Conservation (phyloP, 73 alveolate species). For the Paramecium primaurelia region DNA sequence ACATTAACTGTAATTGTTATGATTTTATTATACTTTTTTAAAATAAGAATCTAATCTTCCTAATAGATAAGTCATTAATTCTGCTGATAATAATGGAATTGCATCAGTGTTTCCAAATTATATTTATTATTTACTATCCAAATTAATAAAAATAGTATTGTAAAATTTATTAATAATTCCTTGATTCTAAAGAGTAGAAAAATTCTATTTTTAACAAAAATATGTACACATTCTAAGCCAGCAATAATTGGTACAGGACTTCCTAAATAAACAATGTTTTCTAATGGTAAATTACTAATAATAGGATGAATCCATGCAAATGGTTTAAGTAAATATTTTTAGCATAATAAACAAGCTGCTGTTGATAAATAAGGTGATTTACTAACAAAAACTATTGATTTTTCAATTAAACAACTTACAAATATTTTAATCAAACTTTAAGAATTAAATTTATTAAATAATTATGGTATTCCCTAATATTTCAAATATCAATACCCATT, state of each 20-base stretch:
- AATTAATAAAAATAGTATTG: background rate
- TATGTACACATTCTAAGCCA: background rate
- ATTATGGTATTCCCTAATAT: background rate
- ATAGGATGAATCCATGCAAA: constrained; percentile 43
- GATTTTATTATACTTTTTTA: background rate
- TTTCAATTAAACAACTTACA: background rate
- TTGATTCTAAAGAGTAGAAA: background rate
- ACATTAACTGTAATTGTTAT: background rate
- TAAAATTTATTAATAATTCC: background rate
- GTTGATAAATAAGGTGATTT: background rate
- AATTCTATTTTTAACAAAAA: background rate
- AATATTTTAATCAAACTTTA: background rate
- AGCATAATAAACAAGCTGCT: background rate
- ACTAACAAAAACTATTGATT: constrained; percentile 38
- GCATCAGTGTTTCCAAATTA: background rate
- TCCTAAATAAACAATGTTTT: background rate
- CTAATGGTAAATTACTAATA: background rate
- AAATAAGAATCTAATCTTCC: background rate
- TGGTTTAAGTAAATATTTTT: background rate
- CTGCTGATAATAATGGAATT: constrained; percentile 30
- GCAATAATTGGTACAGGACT: constrained; percentile 43
- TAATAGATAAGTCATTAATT: background rate
- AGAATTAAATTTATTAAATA: background rate
- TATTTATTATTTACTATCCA: background rate
- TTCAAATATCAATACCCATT: constrained; percentile 29